phyloP scores from a whole-genome alignment of 2,329 filamentous ascomycete species.

The Fusarium sp. region DNA sequence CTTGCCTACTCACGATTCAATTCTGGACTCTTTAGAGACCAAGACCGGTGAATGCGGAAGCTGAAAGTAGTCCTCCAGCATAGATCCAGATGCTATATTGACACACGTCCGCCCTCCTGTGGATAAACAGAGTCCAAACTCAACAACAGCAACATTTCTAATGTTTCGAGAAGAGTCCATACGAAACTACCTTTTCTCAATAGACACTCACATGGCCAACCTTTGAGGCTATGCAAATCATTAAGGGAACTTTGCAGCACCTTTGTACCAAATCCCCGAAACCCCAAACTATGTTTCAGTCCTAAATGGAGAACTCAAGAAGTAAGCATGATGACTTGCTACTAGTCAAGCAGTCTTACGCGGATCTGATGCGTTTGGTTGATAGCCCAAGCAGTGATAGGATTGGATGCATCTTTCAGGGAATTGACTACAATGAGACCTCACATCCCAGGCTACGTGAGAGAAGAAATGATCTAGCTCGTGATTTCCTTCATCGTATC shows the following conservation, averaged over 20 bases:
- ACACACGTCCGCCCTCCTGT: background rate
- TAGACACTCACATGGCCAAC: background rate
- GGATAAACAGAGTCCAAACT: background rate
- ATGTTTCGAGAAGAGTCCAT: background rate
- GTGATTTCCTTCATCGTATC: too few species aligned
- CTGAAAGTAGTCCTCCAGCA: background rate
- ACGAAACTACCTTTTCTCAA: background rate
- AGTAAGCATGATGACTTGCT: background rate
- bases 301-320: background rate
- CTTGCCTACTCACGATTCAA: background rate
- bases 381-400: background rate
- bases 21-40: background rate
- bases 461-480: background rate
- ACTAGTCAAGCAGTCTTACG: rapidly evolving
- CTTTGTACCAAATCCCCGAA: background rate
- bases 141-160: background rate
- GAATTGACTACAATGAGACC: background rate
- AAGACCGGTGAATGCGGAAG: background rate
- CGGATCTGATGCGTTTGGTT: background rate
- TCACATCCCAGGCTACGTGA: background rate
- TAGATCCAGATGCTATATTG: background rate
- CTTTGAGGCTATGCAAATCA: background rate
- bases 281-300: background rate
- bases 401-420: background rate
- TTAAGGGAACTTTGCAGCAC: background rate